Evolutionary conservation across 2,329 filamentous ascomycete genomes (phyloP), one percentile per base, ranked within the genome.

Genomic region (Xylaria polymorpha): DNA sequence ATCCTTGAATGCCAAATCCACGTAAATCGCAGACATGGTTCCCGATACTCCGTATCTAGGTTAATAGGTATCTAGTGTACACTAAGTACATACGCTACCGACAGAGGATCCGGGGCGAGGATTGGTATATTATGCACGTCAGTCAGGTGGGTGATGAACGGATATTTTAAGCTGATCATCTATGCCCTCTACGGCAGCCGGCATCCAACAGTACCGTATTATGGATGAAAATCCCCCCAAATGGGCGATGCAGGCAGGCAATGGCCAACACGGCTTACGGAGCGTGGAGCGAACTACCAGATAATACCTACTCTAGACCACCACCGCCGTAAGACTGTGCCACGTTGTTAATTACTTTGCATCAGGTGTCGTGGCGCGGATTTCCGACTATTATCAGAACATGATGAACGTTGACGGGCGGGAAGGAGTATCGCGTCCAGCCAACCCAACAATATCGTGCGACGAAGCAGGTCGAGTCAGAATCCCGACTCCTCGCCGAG

Each of bases 131-230:
- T 22, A 58, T 67, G 59, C 60, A 67, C 32, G 67, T 60, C 67
- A 64, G 67, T 60, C 67, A 64, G 56, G 51, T 67, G 61, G 60
- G 48, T 57, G 44, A 53, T 57, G 44, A 57, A 64, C 59, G 56
- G 64, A 67, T 70, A 70, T 70, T 70, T 68, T 64, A 68, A 55
- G 68, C 25, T 55, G 56, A 68, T 68, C 61, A 51, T 56, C 37
- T 56, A 61, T 61, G 43, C 60, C 20, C 0, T 60, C 53, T 46
- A 51, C 14, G 59, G 63, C 51, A 66, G 51, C 57, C 57, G 25
- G 14, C 32, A 61, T 39, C 51, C 39, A 44, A 63, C 41, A 46
- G 20, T n/a, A 55, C 15, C n/a, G 10, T 20, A 35, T 18, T 58
- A 25, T 44, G 14, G 35, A 39, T 37, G 15, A 44, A 58, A 46